A percentile compares a stretch with the other conserved stretches of the same genome.
phyloP scores from a whole-genome alignment of 192 early-diverging fungal species.

The Lobosporangium transversale region DNA sequence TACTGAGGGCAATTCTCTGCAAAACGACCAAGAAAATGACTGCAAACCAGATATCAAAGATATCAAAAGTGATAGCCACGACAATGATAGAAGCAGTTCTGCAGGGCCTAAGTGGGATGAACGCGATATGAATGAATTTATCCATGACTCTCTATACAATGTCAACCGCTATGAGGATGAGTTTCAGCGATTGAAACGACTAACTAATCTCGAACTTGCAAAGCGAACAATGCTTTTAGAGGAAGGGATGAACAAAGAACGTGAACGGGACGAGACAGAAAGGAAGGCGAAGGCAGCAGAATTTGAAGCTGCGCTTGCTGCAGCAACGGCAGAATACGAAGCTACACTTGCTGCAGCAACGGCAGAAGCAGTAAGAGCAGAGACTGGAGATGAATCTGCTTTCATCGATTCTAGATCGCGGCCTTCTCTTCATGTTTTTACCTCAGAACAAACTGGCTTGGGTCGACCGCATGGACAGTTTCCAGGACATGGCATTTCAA shows the following conservation, averaged over 20 bases:
- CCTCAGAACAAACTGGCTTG: neutral
- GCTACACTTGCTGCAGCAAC: neutral
- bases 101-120: constrained; percentile 9
- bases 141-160: constrained; percentile 41
- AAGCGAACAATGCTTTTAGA: constrained; percentile 26
- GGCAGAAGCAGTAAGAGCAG: neutral
- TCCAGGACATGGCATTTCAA: constrained; percentile 12
- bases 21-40: neutral
- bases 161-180: constrained; percentile 48
- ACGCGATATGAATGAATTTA: constrained; percentile 25
- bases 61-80: neutral
- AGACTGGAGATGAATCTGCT: neutral
- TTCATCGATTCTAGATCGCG: constrained; percentile 14
- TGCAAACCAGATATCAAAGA: neutral
- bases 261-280: neutral
- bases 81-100: neutral
- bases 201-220: constrained; percentile 23
- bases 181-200: constrained; percentile 27
- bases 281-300: neutral
- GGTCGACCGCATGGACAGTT: constrained; percentile 3
- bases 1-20: neutral
- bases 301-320: neutral
- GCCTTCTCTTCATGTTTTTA: constrained; percentile 3
- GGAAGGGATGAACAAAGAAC: constrained; percentile 21
- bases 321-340: neutral